Evolutionary conservation across 2,329 filamentous ascomycete genomes (phyloP).

Genomic region (Botrytis porri): DNA sequence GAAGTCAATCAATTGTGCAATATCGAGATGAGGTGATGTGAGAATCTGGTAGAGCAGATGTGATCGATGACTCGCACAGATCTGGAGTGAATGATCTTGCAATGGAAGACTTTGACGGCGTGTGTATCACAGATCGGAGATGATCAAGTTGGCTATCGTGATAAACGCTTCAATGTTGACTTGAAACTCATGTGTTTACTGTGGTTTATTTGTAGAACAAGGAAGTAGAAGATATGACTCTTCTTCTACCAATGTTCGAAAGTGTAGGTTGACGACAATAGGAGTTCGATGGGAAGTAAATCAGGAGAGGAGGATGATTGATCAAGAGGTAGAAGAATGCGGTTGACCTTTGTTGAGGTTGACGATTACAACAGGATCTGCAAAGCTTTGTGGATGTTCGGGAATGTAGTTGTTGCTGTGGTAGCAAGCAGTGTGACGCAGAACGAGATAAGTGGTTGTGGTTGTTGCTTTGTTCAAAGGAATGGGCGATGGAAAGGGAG

Average conservation of each 20-base stretch:
- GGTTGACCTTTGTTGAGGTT: conserved; percentile 4
- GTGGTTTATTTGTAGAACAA: conserved; percentile 42
- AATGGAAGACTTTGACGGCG: conserved; percentile 18
- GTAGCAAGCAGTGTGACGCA: conserved; percentile 30
- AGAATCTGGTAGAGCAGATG: neutral
- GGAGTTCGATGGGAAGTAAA: neutral
- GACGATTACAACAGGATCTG: conserved; percentile 21
- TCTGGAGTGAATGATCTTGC: conserved; percentile 8
- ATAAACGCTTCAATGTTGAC: conserved; percentile 41
- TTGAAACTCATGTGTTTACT: conserved; percentile 44
- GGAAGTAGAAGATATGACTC: conserved; percentile 50
- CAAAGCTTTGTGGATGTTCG: conserved; percentile 19
- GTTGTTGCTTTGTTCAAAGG: conserved; percentile 21
- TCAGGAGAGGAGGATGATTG: conserved; percentile 2
- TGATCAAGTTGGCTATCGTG: conserved; percentile 38
- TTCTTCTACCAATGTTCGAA: conserved; percentile 37
- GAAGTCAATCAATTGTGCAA: conserved; percentile 25
- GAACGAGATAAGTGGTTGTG: conserved; percentile 24
- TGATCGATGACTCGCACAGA: conserved; percentile 17
- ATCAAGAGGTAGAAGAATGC: conserved; percentile 5
- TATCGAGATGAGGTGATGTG: conserved; percentile 9
- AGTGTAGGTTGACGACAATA: conserved; percentile 10
- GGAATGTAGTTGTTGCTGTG: conserved; percentile 28
- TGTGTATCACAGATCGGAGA: conserved; percentile 19
- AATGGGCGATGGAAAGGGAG: conserved; percentile 19